These are phyloP conservation scores for Isoetes taiwanensis DNA, from an alignment of 75 land plant genomes.

Conservation along the genomic window DNA sequence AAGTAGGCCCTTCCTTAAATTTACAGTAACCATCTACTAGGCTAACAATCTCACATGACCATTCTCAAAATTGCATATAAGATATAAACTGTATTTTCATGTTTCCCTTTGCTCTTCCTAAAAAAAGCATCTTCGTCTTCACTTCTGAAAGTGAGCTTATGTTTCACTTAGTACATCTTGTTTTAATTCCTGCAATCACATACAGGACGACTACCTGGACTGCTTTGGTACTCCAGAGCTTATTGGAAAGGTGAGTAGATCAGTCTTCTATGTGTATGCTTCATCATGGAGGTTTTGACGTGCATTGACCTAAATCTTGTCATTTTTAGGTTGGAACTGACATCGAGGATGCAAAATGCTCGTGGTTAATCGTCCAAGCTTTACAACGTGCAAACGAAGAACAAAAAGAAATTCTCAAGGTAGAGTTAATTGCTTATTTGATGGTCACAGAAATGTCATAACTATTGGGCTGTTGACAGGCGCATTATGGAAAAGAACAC, in stretches of 20 bases:
- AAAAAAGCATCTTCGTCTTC: not conserved
- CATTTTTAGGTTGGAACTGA: conserved; percentile 82
- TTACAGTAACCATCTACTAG: too few species aligned
- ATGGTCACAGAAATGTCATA: too few species aligned
- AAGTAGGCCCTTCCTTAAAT: conserved; percentile 38
- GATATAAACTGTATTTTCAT: not conserved
- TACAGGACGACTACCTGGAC: conserved; percentile 78
- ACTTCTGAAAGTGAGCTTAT: too few species aligned
- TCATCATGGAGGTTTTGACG: not conserved
- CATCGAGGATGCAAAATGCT: conserved; percentile 98
- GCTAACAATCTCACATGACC: too few species aligned
- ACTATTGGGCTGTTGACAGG: conserved; percentile 27
- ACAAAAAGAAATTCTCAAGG: conserved; percentile 46
- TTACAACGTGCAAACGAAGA: conserved; percentile 54
- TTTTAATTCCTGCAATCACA: not conserved
- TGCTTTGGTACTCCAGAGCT: conserved; percentile 68
- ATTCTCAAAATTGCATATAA: too few species aligned
- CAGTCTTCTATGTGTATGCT: too few species aligned
- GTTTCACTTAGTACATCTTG: too few species aligned
- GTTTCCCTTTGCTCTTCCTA: not conserved
- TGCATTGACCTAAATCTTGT: not conserved
- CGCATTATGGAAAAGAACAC: conserved; percentile 57
- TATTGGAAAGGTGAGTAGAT: conserved; percentile 90
- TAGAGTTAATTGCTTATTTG: too few species aligned
- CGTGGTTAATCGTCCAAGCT: conserved; percentile 97